These are phyloP conservation scores for Xanthoconium separans DNA, from an alignment of 1,284 basidiomycete genomes.

Conservation along the genomic window DNA sequence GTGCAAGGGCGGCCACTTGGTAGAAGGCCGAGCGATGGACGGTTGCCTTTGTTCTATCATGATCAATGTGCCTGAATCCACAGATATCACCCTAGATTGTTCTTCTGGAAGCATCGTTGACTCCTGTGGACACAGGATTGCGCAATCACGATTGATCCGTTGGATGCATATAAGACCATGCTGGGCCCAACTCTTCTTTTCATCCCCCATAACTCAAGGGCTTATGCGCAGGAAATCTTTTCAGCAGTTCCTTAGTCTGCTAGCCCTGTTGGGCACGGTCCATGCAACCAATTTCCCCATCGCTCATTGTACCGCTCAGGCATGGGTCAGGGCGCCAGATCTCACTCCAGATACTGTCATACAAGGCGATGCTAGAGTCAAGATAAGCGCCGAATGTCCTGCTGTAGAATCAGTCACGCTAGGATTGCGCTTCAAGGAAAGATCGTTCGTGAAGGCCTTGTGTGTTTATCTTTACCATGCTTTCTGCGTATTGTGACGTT, in stretches of 20 bases:
- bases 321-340: slow-evolving; percentile 24
- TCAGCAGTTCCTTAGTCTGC: slow-evolving; percentile 2
- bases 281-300: neutral
- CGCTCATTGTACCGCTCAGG: slow-evolving; percentile 6
- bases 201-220: too few relatives aligned
- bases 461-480: neutral
- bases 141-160: too few relatives aligned
- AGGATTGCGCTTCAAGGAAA: slow-evolving; percentile 27
- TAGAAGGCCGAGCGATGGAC: too few relatives aligned
- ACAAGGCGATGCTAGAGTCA: slow-evolving; percentile 18
- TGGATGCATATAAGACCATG: too few relatives aligned
- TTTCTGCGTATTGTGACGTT: neutral
- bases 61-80: too few relatives aligned
- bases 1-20: too few relatives aligned
- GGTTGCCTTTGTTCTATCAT: too few relatives aligned
- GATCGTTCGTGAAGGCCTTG: slow-evolving; percentile 20
- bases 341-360: slow-evolving; percentile 17
- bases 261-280: slow-evolving; percentile 4
- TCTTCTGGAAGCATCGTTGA: too few relatives aligned
- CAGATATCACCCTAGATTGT: too few relatives aligned
- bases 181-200: too few relatives aligned
- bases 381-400: slow-evolving; percentile 21
- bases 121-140: too few relatives aligned
- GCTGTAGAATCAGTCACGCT: slow-evolving; percentile 5
- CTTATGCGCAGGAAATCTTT: neutral